Base-by-base conservation (phyloP, 225 moss, liverwort and hornwort species). In the Bryoerythrophyllum caledonicum region DNA sequence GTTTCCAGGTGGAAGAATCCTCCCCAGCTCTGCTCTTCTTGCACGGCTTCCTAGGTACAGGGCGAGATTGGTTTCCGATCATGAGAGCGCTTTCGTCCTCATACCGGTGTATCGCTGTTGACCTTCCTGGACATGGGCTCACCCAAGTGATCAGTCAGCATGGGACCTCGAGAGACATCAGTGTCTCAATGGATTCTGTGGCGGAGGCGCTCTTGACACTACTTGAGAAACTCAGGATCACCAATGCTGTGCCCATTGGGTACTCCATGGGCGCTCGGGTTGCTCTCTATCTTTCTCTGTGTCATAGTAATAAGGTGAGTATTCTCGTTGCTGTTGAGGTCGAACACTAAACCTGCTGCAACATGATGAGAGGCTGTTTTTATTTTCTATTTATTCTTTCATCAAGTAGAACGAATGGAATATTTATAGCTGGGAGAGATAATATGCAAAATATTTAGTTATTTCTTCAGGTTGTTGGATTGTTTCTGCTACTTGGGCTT, bases 241-340 rank as follows among this genome's bases (percentile, higher is more conserved):
- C 77, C 40, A 61, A 79, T 24, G 73, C 85, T 28, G 85, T 93
- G 70, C 88, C 92, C 28, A 82, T 99, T n/a, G 99, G 99, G 38
- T 99, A 99, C 77, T 99, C 99, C 7, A 91, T 99, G 99, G 99
- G 99, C 70, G 99, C 93, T 51, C 88, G 99, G 49, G 83, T 95
- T 75, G 91, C 93, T 59, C 77, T 99, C 37, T 80, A 90, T 54
- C 85, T 93, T 78, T 90, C 95, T 34, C 58, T 91, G 62, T 80
- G 70, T 65, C 80, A 90, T 61, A 81, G 79, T 78, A 48, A 88
- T 44, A 79, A 80, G 90, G 99, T 99, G 81, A 11, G 21, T 60
- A n/a, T 12, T 23, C 21, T 37, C 8, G 10, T 55, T 60, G 35
- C 10, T 49, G 16, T 65, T 59, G 23, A 10, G 48, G 48, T 49